Conservation (phyloP, 306 rosid genomes). For the Prunus kanzakura region DNA sequence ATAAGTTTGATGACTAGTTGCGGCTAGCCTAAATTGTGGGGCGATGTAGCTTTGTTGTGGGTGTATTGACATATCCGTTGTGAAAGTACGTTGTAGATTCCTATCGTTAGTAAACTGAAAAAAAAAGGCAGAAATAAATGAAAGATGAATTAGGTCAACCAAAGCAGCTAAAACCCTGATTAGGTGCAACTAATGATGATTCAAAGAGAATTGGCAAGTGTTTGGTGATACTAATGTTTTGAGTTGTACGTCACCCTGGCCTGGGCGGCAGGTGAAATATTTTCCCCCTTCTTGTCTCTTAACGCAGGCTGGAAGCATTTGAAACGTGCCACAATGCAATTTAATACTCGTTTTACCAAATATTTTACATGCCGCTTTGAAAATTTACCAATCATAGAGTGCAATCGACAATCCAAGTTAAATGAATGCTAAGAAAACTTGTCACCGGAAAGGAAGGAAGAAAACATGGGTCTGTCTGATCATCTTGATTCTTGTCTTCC, state of each 20-base stretch:
- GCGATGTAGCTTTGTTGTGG: no score
- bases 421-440: not conserved
- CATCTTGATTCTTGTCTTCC: conserved; percentile 24
- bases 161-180: conserved; percentile 31
- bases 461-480: conserved; percentile 4
- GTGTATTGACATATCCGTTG: no score
- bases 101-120: not conserved
- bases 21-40: no score
- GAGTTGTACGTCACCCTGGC: conserved; percentile 23
- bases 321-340: conserved; percentile 18
- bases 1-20: no score
- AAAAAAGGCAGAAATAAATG: not conserved
- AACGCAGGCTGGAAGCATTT: conserved; percentile 22
- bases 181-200: conserved; percentile 27
- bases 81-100: no score
- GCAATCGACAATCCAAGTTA: conserved; percentile 12
- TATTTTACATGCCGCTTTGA: not conserved
- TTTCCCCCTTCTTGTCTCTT: conserved; percentile 6
- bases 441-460: not conserved
- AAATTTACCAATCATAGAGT: not conserved
- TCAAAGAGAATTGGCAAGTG: conserved; percentile 16
- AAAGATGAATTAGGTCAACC: conserved; percentile 35
- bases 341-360: not conserved
- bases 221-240: conserved; percentile 23
- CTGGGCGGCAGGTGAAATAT: conserved; percentile 24